Evolutionary conservation across 2,329 filamentous ascomycete genomes (phyloP).

Genomic region (Penicillium griseofulvum): DNA sequence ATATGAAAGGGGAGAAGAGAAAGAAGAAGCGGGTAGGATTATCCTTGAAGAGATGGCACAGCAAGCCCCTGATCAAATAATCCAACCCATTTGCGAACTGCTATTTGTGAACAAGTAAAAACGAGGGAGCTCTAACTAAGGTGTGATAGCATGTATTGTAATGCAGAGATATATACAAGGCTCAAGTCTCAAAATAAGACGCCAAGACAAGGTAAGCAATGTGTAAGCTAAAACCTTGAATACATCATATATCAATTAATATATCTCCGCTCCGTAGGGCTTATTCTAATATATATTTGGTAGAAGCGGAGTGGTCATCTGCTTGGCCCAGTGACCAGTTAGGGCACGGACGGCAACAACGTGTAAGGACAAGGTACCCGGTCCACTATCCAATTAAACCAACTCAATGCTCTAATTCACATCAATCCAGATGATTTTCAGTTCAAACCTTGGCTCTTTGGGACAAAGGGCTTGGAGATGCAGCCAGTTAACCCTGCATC

Average conservation of each 20-base stretch:
- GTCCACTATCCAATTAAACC: background rate
- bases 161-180: background rate
- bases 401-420: background rate
- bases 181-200: background rate
- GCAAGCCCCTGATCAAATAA: no score
- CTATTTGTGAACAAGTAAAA: no score
- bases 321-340: background rate
- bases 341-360: background rate
- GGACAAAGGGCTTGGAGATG: background rate
- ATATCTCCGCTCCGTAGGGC: no score
- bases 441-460: background rate
- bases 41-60: no score
- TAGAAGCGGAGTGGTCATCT: background rate
- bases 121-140: no score
- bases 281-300: background rate
- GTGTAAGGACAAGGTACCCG: background rate
- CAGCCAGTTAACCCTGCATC: slow-evolving; percentile 15
- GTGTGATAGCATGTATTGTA: no score
- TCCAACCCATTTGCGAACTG: no score
- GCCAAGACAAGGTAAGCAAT: background rate
- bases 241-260: no score
- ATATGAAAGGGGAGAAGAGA: no score
- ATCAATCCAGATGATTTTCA: background rate
- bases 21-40: no score
- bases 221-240: no score